Base-by-base conservation (phyloP, 441 rosid genomes). In the Corymbia calophylla region DNA sequence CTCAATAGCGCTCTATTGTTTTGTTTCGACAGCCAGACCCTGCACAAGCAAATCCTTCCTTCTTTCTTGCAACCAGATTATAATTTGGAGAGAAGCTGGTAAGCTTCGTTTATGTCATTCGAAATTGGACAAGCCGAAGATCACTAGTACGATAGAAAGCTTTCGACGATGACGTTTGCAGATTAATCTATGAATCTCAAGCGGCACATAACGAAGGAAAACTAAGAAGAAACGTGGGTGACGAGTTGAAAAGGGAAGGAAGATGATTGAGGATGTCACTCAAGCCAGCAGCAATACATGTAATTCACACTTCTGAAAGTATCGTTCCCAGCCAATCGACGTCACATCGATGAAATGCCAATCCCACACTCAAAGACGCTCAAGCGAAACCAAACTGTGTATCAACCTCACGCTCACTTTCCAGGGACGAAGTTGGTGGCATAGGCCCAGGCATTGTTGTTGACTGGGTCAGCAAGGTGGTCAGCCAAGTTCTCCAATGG, bases 401-500 rank as follows among this genome's bases (percentile, higher is more conserved):
- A 10, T 86, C 39, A n/a, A 18, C 15, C 27, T 25, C 58, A 9
- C 58, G 10, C 51, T 86, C 88, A 86, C 70, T 86, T 86, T n/a
- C 88, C 88, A 2, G 88, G 88, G 70, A 55, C 88, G 7, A 86
- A 86, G 53, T 86, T 86, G 68, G 88, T 86, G 66, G 88, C 88
- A 25, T 86, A 86, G 11, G 88, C 88, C 88, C 88, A 86, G 29
- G 84, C 84, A 23, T 77, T 77, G 84, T 77, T 77, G 84, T 39
- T 77, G n/a, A 77, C 84, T 77, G 84, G 84, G 48, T 77, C 84
- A 7, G 84, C 51, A 23, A 77, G 84, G 51, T 77, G 84, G n/a
- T 77, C 84, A 27, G 88, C 88, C 48, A 86, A 60, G 88, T 86
- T 86, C 88, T 86, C 88, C 88, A 86, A 55, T 17, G 88, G 88